Evolutionary conservation across 1,284 basidiomycete genomes (phyloP), one percentile per base, ranked within the genome.

Genomic region (Naganishia albida): DNA sequence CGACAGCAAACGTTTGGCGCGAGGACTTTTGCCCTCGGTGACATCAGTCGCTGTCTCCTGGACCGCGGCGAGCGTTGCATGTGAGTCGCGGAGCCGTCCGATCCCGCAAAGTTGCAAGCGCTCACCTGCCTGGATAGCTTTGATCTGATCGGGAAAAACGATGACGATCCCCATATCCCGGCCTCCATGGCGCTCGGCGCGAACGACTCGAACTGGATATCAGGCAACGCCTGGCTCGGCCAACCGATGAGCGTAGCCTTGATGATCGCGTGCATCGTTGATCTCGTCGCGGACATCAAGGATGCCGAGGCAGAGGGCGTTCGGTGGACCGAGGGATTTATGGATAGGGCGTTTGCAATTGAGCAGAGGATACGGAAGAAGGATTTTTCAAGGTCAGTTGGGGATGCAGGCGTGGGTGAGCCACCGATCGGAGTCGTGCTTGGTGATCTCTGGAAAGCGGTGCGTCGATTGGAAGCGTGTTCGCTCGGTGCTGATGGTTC

Each of bases 1-100:
- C 26, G 51, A 53, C 60, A 63, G 28, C 60, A 63, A 42, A 63
- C 60, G 26, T 63, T 63, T 44, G 60, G 60, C 10, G 51, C 51
- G 40, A 43, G 60, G 26, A 54, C 52, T 12, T 63, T 44, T 44
- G 60, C 60, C 8, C n/a, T 63, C n/a, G 60, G 50, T 7, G 50
- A 63, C 20, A 44, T 63, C 26, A 48, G 50, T 43, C 50, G 50
- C n/a, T 63, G 60, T 46, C 30, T 63, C 7, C 39, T 52, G 13
- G 60, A 63, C 18, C 25, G 60, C 3, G 60, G 60, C 28, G 42
- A 40, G 38, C 49, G 60, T 43, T 63, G 60, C 34, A 50, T 54
- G 60, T 63, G 26, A 63, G 60, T 63, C 10, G 16, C 4, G 34
- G 10, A n/a, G n/a, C 3, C 34, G 18, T 18, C 4, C 55, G 23